A percentile compares a stretch with the other conserved stretches of the same genome.
Conservation (phyloP, 805 yeast species). For the Lipomyces sp. region DNA sequence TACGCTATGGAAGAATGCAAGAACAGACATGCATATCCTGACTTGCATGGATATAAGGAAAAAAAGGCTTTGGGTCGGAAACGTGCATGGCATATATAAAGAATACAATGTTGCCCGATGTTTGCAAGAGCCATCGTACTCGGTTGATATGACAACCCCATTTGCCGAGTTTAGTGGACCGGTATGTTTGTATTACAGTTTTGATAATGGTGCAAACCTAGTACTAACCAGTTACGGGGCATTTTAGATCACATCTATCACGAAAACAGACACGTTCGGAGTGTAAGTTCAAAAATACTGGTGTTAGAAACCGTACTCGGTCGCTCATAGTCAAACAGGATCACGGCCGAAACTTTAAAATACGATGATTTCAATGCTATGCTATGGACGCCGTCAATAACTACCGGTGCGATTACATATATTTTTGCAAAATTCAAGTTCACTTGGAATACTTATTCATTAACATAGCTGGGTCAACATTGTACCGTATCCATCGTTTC, state of each 20-base stretch:
- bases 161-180: slow-evolving; percentile 35
- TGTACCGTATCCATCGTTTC: slow-evolving; percentile 28
- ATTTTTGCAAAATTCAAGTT: neutral
- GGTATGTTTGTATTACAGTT: slow-evolving; percentile 6
- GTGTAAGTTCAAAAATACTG: slow-evolving; percentile 13
- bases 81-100: slow-evolving; percentile 26
- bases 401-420: neutral
- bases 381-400: slow-evolving; percentile 27
- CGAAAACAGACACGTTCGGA: slow-evolving; percentile 24
- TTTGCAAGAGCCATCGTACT: slow-evolving; percentile 24
- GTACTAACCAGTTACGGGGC: neutral
- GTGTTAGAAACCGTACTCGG: neutral
- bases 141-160: slow-evolving; percentile 33
- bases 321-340: slow-evolving; percentile 11
- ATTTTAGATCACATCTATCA: slow-evolving; percentile 21
- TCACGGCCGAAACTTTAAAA: slow-evolving; percentile 25
- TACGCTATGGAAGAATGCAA: slow-evolving; percentile 27
- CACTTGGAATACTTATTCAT: no score
- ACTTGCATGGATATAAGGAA: slow-evolving; percentile 30
- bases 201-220: neutral
- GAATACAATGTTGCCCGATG: slow-evolving; percentile 12
- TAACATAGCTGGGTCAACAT: slow-evolving; percentile 9
- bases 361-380: slow-evolving; percentile 29
- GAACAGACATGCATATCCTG: slow-evolving; percentile 29
- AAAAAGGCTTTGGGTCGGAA: slow-evolving; percentile 28